These are phyloP conservation scores for Fraxinus pennsylvanica DNA, from an alignment of 257 asterid species.

Conservation along the genomic window DNA sequence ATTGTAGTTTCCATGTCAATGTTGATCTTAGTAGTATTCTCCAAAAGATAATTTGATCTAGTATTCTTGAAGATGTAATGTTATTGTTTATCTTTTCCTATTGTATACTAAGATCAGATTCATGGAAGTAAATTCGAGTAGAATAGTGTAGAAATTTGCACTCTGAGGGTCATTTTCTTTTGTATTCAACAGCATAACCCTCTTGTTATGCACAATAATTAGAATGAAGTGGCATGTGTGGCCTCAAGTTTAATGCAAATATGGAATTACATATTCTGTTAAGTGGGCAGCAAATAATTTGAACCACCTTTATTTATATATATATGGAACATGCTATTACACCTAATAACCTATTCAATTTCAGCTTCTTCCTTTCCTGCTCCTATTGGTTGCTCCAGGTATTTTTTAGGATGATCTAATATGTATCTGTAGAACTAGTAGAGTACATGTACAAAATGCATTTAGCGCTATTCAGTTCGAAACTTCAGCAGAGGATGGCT, in stretches of 20 bases:
- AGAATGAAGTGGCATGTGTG: no score
- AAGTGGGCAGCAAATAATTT: background rate
- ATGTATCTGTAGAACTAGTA: background rate
- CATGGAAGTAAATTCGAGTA: slow-evolving; percentile 22
- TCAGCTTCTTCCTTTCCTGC: slow-evolving; percentile 19
- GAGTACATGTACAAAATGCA: slow-evolving; percentile 3
- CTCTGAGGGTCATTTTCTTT: slow-evolving; percentile 18
- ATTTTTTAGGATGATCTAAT: background rate
- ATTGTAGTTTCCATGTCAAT: slow-evolving; percentile 81
- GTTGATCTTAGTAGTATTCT: slow-evolving; percentile 67
- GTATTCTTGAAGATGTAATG: slow-evolving; percentile 55
- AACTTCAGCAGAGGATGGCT: background rate
- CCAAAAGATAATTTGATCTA: slow-evolving; percentile 56
- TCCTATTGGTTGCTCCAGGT: background rate
- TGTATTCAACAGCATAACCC: slow-evolving; percentile 24
- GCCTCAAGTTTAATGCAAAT: background rate
- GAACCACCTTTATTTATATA: background rate
- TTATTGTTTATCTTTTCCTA: background rate
- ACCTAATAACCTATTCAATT: slow-evolving; percentile 9
- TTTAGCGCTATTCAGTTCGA: background rate
- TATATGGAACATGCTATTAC: slow-evolving; percentile 3
- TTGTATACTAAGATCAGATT: slow-evolving; percentile 39
- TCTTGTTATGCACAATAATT: background rate
- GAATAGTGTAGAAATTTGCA: slow-evolving; percentile 23
- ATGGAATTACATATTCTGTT: background rate